Evolutionary conservation across 1,139 yeast genomes (phyloP), one percentile per base, ranked within the genome.

Genomic region (Yamadazyma dendronema): DNA sequence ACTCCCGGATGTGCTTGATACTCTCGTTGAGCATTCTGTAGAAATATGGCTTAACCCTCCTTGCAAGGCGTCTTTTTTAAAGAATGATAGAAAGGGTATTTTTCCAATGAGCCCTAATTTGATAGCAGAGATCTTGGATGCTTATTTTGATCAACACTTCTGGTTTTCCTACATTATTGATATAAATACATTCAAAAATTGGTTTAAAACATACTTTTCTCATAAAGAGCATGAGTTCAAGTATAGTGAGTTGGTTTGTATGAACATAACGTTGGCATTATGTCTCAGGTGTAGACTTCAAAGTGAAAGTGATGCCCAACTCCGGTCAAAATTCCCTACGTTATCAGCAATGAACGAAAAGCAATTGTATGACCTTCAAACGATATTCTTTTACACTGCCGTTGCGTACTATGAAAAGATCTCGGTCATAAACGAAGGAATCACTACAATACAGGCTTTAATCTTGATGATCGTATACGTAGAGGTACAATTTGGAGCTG

Each of bases 401-500:
- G 49, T 77, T 3, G 68, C 57, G 44, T 78, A 74, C 52, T 79
- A 72, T 47, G 74, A 70, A 38, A 61, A 76, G 34, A 53, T 77
- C 1, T 57, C 69, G 3, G 61, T 75, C 2, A 48, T 75, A 11
- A 67, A 74, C 40, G 81, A 77, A 41, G 83, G 82, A 1, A 36
- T 78, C 0, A 57, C 58, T 26, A 68, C 81, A 1, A 54, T 82
- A 11, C 74, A 73, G 42, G 78, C 76, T 1, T 57, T 78, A 11
- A 40, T 78, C 24, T 46, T 74, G 23, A 53, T 81, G 40, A 57
- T 72, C 3, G 42, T 65, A 3, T 74, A 68, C 49, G 60, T 77
- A 9, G 79, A 75, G 34, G 53, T 59, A 2, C 60, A 66, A 30
- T 58, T 67, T 48, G 57, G 72, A 6, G 51, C 64, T 2, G 69